Conservation (phyloP, 805 yeast genomes). For the Saccharomycopsis fermentans region DNA sequence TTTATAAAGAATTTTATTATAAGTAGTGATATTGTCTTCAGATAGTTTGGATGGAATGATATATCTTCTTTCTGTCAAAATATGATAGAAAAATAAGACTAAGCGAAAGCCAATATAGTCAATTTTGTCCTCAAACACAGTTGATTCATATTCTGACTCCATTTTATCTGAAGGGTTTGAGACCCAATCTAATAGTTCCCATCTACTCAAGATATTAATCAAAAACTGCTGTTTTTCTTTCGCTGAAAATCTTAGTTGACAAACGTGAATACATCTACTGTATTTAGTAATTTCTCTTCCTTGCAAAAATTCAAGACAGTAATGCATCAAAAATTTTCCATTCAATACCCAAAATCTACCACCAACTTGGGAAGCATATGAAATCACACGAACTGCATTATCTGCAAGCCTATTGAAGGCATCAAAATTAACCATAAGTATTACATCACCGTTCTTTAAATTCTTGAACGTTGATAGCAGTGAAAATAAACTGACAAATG, state of each 20-base stretch:
- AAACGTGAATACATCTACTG: slow-evolving; percentile 18
- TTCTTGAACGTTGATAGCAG: neutral
- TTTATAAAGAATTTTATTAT: slow-evolving; percentile 4
- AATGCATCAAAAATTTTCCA: slow-evolving; percentile 54
- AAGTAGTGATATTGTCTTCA: slow-evolving; percentile 1
- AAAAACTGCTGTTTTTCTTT: slow-evolving; percentile 55
- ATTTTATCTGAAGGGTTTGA: neutral
- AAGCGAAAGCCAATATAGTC: slow-evolving; percentile 33
- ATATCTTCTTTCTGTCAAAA: slow-evolving; percentile 16
- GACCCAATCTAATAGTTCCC: slow-evolving; percentile 13
- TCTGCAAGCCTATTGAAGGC: slow-evolving; percentile 22
- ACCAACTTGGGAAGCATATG: slow-evolving; percentile 69
- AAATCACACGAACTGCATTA: slow-evolving; percentile 67
- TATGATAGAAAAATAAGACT: slow-evolving; percentile 16
- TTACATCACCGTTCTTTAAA: slow-evolving; percentile 8
- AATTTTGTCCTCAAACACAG: slow-evolving; percentile 32
- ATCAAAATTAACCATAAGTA: neutral
- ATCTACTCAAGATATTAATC: slow-evolving; percentile 40
- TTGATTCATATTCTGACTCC: slow-evolving; percentile 24
- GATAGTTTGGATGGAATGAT: slow-evolving; percentile 2
- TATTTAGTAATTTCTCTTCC: slow-evolving; percentile 14
- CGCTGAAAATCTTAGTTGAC: slow-evolving; percentile 20
- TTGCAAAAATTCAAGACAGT: slow-evolving; percentile 17
- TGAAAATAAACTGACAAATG: slow-evolving; percentile 13
- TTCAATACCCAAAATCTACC: slow-evolving; percentile 92